phyloP scores from a whole-genome alignment of 805 yeast genomes.

The Teunomyces aglyptinius region DNA sequence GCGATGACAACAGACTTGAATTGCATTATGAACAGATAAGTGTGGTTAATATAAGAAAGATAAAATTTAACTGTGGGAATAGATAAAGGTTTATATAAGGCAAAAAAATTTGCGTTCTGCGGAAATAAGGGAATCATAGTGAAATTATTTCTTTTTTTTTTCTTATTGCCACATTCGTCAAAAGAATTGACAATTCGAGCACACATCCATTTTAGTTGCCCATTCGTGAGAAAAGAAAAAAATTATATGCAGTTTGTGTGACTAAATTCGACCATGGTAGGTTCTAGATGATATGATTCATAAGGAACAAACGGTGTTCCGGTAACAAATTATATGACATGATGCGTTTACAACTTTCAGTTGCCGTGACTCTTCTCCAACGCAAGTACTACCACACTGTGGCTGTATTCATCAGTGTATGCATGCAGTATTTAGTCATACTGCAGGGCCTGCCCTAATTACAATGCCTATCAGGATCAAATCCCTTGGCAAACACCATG shows the following conservation, averaged over 20 bases:
- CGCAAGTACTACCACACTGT: background rate
- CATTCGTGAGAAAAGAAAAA: background rate
- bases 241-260: background rate
- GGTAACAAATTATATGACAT: background rate
- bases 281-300: background rate
- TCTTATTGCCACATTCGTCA: background rate
- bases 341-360: background rate
- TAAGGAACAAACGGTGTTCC: background rate
- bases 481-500: background rate
- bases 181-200: background rate
- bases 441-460: background rate
- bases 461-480: background rate
- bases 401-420: background rate
- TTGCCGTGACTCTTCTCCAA: background rate
- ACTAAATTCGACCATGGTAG: background rate
- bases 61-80: background rate
- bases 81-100: conserved; percentile 2
- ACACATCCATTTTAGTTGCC: background rate
- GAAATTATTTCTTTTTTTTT: background rate
- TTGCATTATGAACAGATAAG: conserved; percentile 19
- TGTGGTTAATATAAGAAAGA: background rate
- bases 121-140: background rate
- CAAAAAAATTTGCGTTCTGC: conserved; percentile 3
- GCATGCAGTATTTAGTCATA: background rate
- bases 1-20: conserved; percentile 27